Percentiles rank a stretch among this genome's conserved stretches.
These are phyloP conservation scores for Colletotrichum endophyticum DNA, from an alignment of 2,329 filamentous ascomycete species.

Conservation along the genomic window DNA sequence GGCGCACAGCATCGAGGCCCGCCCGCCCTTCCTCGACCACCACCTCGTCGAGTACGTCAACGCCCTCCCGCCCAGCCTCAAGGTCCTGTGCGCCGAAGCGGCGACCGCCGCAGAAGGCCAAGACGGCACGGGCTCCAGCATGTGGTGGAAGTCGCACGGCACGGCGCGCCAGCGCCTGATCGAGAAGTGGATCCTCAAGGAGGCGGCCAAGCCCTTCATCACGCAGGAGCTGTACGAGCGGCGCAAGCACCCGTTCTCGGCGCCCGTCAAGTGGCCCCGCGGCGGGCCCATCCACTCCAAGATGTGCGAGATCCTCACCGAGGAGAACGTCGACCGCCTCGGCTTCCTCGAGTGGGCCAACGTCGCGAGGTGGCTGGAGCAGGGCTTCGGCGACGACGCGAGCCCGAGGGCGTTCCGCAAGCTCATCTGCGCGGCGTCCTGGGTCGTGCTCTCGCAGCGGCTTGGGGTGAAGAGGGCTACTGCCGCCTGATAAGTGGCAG, in stretches of 20 bases:
- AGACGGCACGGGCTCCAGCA: constrained; percentile 35
- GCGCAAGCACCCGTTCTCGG: constrained; percentile 55
- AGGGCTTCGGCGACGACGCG: constrained; percentile 40
- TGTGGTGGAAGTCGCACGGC: constrained; percentile 36
- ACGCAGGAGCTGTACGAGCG: constrained; percentile 55
- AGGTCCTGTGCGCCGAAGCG: constrained; percentile 23
- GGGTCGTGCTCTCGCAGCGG: constrained; percentile 9
- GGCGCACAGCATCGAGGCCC: constrained; percentile 39
- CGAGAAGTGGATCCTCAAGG: constrained; percentile 57
- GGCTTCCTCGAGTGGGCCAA: constrained; percentile 45
- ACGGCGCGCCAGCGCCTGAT: constrained; percentile 27
- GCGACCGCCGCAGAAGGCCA: background rate
- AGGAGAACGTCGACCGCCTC: constrained; percentile 38
- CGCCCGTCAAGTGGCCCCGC: constrained; percentile 43
- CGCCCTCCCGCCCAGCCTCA: constrained; percentile 31
- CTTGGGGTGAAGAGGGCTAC: constrained; percentile 16
- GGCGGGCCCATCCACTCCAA: constrained; percentile 47
- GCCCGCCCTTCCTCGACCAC: constrained; percentile 40
- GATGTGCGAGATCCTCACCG: constrained; percentile 34
- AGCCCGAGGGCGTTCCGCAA: constrained; percentile 25
- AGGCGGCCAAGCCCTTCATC: constrained; percentile 40
- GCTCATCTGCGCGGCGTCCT: background rate
- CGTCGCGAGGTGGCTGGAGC: constrained; percentile 36
- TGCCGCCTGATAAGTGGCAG: background rate
- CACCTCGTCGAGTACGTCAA: constrained; percentile 34